These are phyloP conservation scores for Phialophora verrucosa DNA, from an alignment of 2,329 filamentous ascomycete genomes.

Conservation along the genomic window DNA sequence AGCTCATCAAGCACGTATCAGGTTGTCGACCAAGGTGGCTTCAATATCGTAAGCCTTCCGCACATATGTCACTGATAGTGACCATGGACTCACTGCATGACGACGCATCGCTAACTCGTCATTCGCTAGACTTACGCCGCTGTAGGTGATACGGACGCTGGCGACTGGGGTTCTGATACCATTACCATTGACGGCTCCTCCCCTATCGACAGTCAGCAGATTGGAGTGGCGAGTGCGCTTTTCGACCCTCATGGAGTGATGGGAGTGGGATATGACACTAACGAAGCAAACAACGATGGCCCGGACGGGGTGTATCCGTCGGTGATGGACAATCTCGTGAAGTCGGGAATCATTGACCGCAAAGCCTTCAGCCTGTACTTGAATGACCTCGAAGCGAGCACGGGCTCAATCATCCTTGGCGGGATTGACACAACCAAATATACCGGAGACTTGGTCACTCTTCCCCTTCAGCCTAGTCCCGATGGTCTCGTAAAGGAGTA, in stretches of 20 bases:
- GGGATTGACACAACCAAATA: constrained; percentile 73
- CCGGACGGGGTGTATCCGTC: constrained; percentile 26
- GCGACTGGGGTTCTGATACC: constrained; percentile 34
- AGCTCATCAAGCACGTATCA: constrained; percentile 27
- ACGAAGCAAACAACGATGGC: constrained; percentile 23
- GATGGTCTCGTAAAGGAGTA: constrained; percentile 58
- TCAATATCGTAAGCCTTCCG: constrained; percentile 31
- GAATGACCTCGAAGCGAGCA: constrained; percentile 31
- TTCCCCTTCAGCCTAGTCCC: constrained; percentile 54
- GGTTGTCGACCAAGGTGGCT: constrained; percentile 29
- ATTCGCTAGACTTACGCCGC: constrained; percentile 29
- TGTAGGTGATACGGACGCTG: constrained; percentile 33
- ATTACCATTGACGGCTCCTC: constrained; percentile 30
- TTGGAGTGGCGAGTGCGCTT: constrained; percentile 30
- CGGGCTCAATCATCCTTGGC: constrained; percentile 69
- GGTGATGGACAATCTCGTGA: constrained; percentile 34
- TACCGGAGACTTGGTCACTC: constrained; percentile 64
- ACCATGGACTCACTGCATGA: not conserved
- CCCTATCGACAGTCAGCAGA: constrained; percentile 29
- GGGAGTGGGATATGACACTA: constrained; percentile 34
- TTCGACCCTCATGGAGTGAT: constrained; percentile 34
- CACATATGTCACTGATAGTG: not conserved
- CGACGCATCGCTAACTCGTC: not conserved
- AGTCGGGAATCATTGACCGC: constrained; percentile 30
- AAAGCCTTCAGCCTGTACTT: constrained; percentile 37